Conservation (phyloP, 164 flowering plant species). For the Pachysandra terminalis region DNA sequence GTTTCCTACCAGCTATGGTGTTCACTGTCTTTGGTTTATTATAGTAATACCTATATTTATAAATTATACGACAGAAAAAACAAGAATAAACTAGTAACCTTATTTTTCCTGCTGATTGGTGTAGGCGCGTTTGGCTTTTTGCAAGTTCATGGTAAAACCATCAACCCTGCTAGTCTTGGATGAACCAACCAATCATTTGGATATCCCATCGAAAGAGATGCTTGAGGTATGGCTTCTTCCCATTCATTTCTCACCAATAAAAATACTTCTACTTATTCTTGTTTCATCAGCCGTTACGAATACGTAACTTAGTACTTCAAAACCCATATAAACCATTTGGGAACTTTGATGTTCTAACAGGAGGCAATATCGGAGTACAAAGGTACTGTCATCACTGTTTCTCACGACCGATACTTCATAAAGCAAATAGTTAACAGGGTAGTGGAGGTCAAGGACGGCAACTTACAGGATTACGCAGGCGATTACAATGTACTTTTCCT, state of each 20-base stretch:
- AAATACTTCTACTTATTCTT: neutral
- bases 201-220: conserved; percentile 98
- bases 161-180: conserved; percentile 92
- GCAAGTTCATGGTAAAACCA: conserved; percentile 97
- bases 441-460: conserved; percentile 74
- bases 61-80: neutral
- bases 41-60: neutral
- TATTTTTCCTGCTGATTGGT: conserved; percentile 9
- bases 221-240: conserved; percentile 65
- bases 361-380: conserved; percentile 87
- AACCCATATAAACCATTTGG: neutral
- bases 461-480: conserved; percentile 83
- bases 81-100: no score
- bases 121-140: conserved; percentile 94
- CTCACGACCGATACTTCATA: conserved; percentile 94
- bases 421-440: conserved; percentile 95
- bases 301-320: neutral
- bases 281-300: neutral
- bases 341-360: conserved; percentile 36
- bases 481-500: conserved; percentile 65
- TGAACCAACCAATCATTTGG: conserved; percentile 98
- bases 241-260: neutral
- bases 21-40: neutral
- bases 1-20: neutral
- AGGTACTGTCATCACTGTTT: conserved; percentile 91